phyloP scores from a whole-genome alignment of 1,284 basidiomycete genomes.

The Kwoniella shivajii region DNA sequence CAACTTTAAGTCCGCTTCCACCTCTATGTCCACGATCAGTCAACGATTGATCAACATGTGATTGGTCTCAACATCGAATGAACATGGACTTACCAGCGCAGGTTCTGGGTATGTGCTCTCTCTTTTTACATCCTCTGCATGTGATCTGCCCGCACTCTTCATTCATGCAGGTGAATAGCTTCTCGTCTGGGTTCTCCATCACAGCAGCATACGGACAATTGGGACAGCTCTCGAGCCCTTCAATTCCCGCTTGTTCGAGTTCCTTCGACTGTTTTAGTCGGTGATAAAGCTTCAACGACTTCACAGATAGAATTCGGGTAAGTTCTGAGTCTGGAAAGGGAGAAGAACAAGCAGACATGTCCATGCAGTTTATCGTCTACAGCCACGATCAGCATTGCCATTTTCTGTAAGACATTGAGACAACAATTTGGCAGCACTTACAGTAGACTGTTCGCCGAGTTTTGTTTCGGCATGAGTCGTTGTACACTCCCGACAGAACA shows the following conservation, averaged over 20 bases:
- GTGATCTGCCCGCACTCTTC: constrained; percentile 70
- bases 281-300: constrained; percentile 69
- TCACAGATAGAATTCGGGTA: constrained; percentile 57
- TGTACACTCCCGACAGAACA: constrained; percentile 69
- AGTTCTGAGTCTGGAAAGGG: constrained; percentile 69
- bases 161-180: constrained; percentile 75
- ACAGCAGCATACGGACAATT: constrained; percentile 81
- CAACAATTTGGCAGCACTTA: no score
- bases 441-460: constrained; percentile 52
- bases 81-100: constrained; percentile 65
- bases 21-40: constrained; percentile 54
- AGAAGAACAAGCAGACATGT: constrained; percentile 71
- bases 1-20: constrained; percentile 69
- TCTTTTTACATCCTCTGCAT: constrained; percentile 69
- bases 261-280: constrained; percentile 74
- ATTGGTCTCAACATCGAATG: background rate
- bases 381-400: no score
- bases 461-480: constrained; percentile 51
- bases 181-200: constrained; percentile 75
- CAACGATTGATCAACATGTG: background rate
- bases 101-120: constrained; percentile 84
- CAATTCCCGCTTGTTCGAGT: constrained; percentile 66
- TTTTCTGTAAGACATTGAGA: no score
- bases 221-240: constrained; percentile 75
- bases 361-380: constrained; percentile 74